These are phyloP conservation scores for Curvularia spicifera DNA, from an alignment of 2,329 filamentous ascomycete genomes.

Conservation along the genomic window DNA sequence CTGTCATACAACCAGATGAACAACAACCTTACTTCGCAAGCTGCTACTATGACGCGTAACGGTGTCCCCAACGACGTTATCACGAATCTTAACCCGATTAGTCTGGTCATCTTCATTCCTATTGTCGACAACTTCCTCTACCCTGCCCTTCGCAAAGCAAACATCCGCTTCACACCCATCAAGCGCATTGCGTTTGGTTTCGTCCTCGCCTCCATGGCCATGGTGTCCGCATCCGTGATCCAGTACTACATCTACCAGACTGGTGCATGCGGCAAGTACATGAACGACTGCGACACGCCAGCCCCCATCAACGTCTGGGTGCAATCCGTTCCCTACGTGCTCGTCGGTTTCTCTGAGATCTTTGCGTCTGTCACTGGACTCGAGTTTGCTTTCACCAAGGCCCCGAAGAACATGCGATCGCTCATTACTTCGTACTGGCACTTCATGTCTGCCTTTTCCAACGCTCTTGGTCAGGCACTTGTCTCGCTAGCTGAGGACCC, in stretches of 20 bases:
- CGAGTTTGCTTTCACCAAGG: constrained; percentile 80
- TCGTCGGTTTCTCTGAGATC: constrained; percentile 65
- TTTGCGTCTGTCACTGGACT: constrained; percentile 67
- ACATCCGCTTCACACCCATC: constrained; percentile 60
- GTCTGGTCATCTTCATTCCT: constrained; percentile 62
- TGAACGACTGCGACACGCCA: constrained; percentile 60
- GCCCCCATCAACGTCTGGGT: constrained; percentile 70
- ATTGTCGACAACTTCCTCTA: constrained; percentile 62
- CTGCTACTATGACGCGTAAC: constrained; percentile 59
- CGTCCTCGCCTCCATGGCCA: constrained; percentile 54
- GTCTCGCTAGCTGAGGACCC: constrained; percentile 68
- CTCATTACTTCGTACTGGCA: constrained; percentile 73
- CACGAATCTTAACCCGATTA: constrained; percentile 61
- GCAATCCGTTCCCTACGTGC: constrained; percentile 57
- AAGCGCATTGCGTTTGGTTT: constrained; percentile 62
- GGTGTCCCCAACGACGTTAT: constrained; percentile 64
- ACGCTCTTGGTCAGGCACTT: constrained; percentile 73
- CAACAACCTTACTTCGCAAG: constrained; percentile 63
- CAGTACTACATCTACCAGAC: constrained; percentile 69
- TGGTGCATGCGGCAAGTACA: constrained; percentile 65
- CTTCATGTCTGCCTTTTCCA: constrained; percentile 72
- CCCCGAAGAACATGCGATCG: constrained; percentile 79
- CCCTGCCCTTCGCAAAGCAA: constrained; percentile 55
- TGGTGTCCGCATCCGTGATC: constrained; percentile 58
- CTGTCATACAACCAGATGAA: constrained; percentile 62